These are phyloP conservation scores for Blastomyces silverae DNA, from an alignment of 2,329 filamentous ascomycete species.

Conservation along the genomic window DNA sequence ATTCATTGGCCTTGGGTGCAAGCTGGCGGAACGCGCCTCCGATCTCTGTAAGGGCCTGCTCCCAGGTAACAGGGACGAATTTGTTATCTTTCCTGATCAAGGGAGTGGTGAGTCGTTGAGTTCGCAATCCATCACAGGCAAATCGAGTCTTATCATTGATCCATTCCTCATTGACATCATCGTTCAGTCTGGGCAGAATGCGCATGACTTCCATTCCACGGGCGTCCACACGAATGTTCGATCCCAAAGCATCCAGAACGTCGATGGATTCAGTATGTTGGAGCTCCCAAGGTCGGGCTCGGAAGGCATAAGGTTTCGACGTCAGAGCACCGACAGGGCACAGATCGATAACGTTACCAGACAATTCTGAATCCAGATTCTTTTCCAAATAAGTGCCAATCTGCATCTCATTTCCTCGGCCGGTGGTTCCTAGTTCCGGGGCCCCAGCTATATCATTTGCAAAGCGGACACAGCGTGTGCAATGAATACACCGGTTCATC, in stretches of 20 bases:
- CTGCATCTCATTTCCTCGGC: constrained; percentile 93
- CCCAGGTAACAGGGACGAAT: constrained; percentile 90
- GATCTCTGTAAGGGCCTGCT: constrained; percentile 87
- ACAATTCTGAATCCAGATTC: constrained; percentile 89
- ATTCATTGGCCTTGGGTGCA: constrained; percentile 81
- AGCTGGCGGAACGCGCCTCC: constrained; percentile 70
- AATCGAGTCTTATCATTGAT: constrained; percentile 98
- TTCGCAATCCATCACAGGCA: constrained; percentile 92
- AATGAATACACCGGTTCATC: constrained; percentile 99
- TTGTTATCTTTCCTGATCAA: constrained; percentile 81
- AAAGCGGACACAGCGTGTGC: constrained; percentile 95
- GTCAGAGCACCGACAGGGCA: constrained; percentile 95
- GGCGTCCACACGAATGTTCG: constrained; percentile 89
- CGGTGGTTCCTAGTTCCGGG: constrained; percentile 86
- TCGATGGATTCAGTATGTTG: constrained; percentile 95
- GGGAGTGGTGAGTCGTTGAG: constrained; percentile 88
- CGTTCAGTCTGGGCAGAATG: constrained; percentile 83
- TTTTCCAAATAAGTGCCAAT: constrained; percentile 97
- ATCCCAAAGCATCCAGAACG: constrained; percentile 85
- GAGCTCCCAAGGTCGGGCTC: constrained; percentile 91
- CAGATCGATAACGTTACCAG: constrained; percentile 94
- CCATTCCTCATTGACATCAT: constrained; percentile 99
- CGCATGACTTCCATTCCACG: constrained; percentile 95
- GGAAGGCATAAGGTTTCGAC: constrained; percentile 97
- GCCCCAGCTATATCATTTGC: constrained; percentile 96